Evolutionary conservation across 306 rosid species (phyloP).

Genomic region (Vigna reflexopilosa): DNA sequence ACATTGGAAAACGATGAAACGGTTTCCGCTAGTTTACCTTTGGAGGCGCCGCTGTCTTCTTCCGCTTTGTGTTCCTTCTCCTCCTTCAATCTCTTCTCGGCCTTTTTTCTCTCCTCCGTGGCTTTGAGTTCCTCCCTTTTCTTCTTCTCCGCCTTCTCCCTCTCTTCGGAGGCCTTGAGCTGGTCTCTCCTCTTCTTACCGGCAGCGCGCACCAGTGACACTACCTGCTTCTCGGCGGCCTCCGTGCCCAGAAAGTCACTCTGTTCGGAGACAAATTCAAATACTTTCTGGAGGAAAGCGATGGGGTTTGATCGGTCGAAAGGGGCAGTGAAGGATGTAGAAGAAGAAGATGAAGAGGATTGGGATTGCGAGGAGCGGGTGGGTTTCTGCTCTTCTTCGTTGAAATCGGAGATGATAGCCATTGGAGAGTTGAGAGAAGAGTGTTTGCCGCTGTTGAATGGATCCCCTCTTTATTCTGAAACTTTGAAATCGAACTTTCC

Average conservation of each 20-base stretch:
- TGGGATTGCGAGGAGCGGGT: neutral
- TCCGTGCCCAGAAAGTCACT: slow-evolving; percentile 64
- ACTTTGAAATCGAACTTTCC: neutral
- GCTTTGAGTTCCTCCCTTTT: slow-evolving; percentile 35
- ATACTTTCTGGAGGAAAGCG: slow-evolving; percentile 59
- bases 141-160: slow-evolving; percentile 19
- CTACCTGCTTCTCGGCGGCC: slow-evolving; percentile 58
- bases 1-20: neutral
- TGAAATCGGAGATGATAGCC: slow-evolving; percentile 80
- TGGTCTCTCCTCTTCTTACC: slow-evolving; percentile 46
- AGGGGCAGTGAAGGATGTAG: slow-evolving; percentile 52
- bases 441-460: neutral
- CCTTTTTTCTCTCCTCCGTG: slow-evolving; percentile 18
- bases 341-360: slow-evolving; percentile 37
- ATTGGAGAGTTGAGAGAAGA: slow-evolving; percentile 36
- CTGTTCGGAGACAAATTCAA: slow-evolving; percentile 75
- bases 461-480: neutral
- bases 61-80: slow-evolving; percentile 36
- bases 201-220: slow-evolving; percentile 46
- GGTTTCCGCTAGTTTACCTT: slow-evolving; percentile 39
- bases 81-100: slow-evolving; percentile 39
- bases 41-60: slow-evolving; percentile 43
- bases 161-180: slow-evolving; percentile 44
- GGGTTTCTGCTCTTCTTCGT: slow-evolving; percentile 56
- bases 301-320: slow-evolving; percentile 73